Percentiles rank a stretch among this genome's conserved stretches.
These are phyloP conservation scores for Verbena officinalis DNA, from an alignment of 257 asterid genomes.

Conservation along the genomic window DNA sequence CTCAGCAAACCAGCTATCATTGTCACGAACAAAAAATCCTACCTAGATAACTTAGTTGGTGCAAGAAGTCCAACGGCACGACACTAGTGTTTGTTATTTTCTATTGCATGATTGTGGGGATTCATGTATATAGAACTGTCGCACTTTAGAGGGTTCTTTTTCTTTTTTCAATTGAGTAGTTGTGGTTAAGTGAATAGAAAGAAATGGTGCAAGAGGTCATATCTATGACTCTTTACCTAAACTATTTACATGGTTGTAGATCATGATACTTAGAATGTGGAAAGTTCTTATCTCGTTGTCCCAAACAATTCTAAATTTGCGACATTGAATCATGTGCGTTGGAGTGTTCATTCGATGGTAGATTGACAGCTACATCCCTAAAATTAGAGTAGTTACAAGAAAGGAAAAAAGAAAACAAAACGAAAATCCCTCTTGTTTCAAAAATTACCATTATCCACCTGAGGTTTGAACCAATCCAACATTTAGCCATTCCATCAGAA, in stretches of 20 bases:
- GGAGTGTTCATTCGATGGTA: too few relatives aligned
- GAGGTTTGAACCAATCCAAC: too few relatives aligned
- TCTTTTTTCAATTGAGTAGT: slow-evolving; percentile 7
- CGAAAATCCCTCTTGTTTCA: too few relatives aligned
- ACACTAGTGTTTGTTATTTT: slow-evolving; percentile 40
- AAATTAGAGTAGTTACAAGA: too few relatives aligned
- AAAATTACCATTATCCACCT: too few relatives aligned
- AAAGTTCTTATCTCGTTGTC: slow-evolving; percentile 15
- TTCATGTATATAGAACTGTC: slow-evolving; percentile 22
- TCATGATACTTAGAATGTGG: slow-evolving; percentile 19
- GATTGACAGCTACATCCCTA: too few relatives aligned
- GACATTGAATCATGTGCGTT: not conserved
- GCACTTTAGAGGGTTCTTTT: slow-evolving; percentile 15
- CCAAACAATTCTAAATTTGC: slow-evolving; percentile 1
- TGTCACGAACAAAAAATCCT: slow-evolving; percentile 50
- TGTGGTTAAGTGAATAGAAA: slow-evolving; percentile 27
- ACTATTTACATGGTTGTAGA: not conserved
- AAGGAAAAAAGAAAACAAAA: too few relatives aligned
- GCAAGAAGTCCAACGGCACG: slow-evolving; percentile 80
- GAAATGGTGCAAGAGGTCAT: slow-evolving; percentile 26
- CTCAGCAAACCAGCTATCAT: slow-evolving; percentile 39
- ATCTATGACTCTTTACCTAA: not conserved
- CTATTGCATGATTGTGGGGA: slow-evolving; percentile 23
- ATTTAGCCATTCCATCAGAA: too few relatives aligned
- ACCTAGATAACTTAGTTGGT: slow-evolving; percentile 73